phyloP scores from a whole-genome alignment of 805 yeast species.

The Priceomyces castillae region DNA sequence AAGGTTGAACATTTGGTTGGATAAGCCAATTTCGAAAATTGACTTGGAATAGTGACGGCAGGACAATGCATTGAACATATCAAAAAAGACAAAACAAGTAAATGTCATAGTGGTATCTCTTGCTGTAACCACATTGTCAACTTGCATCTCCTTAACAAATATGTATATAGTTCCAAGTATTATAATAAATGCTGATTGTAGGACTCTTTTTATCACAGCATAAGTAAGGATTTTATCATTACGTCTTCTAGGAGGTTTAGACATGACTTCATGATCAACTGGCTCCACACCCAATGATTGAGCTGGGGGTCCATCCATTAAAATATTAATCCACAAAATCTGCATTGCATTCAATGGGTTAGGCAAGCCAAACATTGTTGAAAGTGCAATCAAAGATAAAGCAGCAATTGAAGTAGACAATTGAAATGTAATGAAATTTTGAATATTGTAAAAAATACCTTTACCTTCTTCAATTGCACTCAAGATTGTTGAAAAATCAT shows the following conservation, averaged over 20 bases:
- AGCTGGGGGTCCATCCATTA: slow-evolving; percentile 99
- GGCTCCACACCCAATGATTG: slow-evolving; percentile 97
- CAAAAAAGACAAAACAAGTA: slow-evolving; percentile 92
- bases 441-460: slow-evolving; percentile 94
- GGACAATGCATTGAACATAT: slow-evolving; percentile 93
- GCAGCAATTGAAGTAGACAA: slow-evolving; percentile 96
- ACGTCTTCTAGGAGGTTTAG: slow-evolving; percentile 91
- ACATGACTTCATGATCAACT: slow-evolving; percentile 94
- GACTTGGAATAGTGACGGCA: slow-evolving; percentile 89
- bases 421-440: slow-evolving; percentile 92
- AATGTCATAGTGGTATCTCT: slow-evolving; percentile 99
- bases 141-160: slow-evolving; percentile 76
- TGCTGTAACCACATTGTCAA: slow-evolving; percentile 75
- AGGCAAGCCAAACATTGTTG: slow-evolving; percentile 84
- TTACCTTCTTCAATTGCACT: slow-evolving; percentile 96
- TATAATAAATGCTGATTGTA: slow-evolving; percentile 75
- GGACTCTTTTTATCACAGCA: slow-evolving; percentile 65
- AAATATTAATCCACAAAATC: slow-evolving; percentile 92
- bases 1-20: slow-evolving; percentile 86
- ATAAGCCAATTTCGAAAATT: slow-evolving; percentile 74
- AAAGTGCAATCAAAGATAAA: slow-evolving; percentile 77
- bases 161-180: slow-evolving; percentile 84
- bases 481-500: slow-evolving; percentile 91
- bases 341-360: slow-evolving; percentile 98
- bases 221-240: slow-evolving; percentile 78